These are phyloP conservation scores for Helianthus tuberosus DNA, from an alignment of 129 eudicot species.

Conservation along the genomic window DNA sequence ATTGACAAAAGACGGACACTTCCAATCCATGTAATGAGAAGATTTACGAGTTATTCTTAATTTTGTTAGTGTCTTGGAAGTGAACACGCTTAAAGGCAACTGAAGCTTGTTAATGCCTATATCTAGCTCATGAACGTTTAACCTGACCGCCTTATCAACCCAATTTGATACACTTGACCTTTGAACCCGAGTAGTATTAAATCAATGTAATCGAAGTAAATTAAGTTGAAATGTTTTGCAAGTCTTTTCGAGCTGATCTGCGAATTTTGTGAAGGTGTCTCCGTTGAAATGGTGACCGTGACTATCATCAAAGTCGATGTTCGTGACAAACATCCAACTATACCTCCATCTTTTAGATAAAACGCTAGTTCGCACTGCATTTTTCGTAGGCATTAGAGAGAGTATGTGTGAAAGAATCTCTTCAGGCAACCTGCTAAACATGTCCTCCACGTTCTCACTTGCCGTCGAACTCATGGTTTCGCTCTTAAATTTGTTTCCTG, in stretches of 20 bases:
- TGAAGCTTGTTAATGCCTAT: background rate
- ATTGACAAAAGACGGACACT: background rate
- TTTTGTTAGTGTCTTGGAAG: background rate
- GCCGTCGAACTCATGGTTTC: background rate
- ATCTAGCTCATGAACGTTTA: constrained; percentile 1
- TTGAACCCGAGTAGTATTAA: background rate
- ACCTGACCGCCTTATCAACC: background rate
- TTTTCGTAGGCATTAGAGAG: constrained; percentile 23
- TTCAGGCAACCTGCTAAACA: constrained; percentile 25
- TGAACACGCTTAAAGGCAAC: background rate
- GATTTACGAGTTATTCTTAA: background rate
- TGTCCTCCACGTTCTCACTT: background rate
- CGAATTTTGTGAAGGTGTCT: background rate
- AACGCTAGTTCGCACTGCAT: constrained; percentile 23
- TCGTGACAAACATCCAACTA: background rate
- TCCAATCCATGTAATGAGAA: no score
- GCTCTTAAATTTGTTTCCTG: no score
- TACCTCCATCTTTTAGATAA: constrained; percentile 24
- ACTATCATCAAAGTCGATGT: constrained; percentile 21
- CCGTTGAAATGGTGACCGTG: background rate
- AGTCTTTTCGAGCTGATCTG: background rate
- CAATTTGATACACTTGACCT: background rate
- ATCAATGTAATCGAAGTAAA: background rate
- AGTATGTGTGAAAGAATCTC: constrained; percentile 24
- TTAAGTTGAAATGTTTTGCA: background rate